Conservation (phyloP, 2,329 filamentous ascomycete species). For the Fusarium sp. region DNA sequence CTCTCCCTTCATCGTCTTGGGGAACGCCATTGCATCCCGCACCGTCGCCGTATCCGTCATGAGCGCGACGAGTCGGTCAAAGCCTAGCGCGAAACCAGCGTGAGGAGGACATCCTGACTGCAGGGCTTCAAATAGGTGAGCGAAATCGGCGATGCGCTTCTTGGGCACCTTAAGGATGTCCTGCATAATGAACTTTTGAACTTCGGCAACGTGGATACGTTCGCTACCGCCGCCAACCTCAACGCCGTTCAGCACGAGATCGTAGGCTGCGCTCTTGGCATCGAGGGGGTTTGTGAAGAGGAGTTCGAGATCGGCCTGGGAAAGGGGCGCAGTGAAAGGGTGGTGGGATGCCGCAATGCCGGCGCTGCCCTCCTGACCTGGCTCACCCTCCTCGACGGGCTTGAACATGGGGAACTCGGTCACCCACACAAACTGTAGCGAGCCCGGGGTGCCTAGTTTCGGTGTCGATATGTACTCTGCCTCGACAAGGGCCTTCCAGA, state of each 20-base stretch:
- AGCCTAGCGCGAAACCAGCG: constrained; percentile 91
- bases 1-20: constrained; percentile 91
- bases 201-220: constrained; percentile 85
- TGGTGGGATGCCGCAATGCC: constrained; percentile 92
- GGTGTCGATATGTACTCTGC: constrained; percentile 64
- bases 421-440: constrained; percentile 84
- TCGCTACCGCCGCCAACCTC: constrained; percentile 94
- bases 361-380: constrained; percentile 83
- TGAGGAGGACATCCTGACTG: constrained; percentile 92
- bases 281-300: constrained; percentile 78
- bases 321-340: constrained; percentile 91
- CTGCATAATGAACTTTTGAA: constrained; percentile 88
- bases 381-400: constrained; percentile 70
- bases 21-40: constrained; percentile 95
- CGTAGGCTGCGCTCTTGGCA: constrained; percentile 89
- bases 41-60: constrained; percentile 83
- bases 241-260: constrained; percentile 94
- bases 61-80: constrained; percentile 86
- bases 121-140: constrained; percentile 85
- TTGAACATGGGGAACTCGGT: constrained; percentile 94
- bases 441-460: constrained; percentile 49
- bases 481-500: constrained; percentile 78
- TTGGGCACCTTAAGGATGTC: constrained; percentile 84
- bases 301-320: constrained; percentile 76
- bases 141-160: constrained; percentile 81